These are phyloP conservation scores for Ceriops tagal DNA, from an alignment of 345 rosid species.

Conservation along the genomic window DNA sequence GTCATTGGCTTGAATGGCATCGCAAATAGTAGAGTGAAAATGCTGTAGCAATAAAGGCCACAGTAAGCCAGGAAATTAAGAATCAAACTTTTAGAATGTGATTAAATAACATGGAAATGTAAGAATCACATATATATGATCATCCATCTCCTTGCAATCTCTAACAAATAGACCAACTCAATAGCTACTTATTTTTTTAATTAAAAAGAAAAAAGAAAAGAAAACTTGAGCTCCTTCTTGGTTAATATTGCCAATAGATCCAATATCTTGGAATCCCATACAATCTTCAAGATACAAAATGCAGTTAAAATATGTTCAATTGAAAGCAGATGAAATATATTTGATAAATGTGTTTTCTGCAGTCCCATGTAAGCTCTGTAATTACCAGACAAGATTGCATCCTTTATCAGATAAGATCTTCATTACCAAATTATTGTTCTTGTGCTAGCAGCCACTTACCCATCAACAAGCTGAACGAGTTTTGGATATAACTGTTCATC, in stretches of 20 bases:
- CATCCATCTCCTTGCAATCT: too few relatives aligned
- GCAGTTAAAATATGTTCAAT: neutral
- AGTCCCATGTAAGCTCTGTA: neutral
- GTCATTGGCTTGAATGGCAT: neutral
- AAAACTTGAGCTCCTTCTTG: neutral
- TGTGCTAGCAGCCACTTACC: slow-evolving; percentile 48
- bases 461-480: slow-evolving; percentile 76
- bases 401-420: neutral
- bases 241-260: neutral
- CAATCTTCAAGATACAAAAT: neutral
- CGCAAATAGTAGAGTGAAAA: neutral
- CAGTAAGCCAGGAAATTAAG: neutral
- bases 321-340: neutral
- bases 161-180: neutral
- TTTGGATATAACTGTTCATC: slow-evolving; percentile 82
- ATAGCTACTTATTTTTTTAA: neutral
- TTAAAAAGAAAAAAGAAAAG: neutral
- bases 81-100: neutral
- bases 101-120: too few relatives aligned
- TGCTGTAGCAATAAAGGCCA: neutral
- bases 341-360: neutral
- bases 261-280: neutral
- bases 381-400: neutral
- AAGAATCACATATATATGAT: too few relatives aligned
- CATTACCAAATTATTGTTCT: neutral